phyloP scores from a whole-genome alignment of 805 yeast genomes.

The Metschnikowia bowlesiae region DNA sequence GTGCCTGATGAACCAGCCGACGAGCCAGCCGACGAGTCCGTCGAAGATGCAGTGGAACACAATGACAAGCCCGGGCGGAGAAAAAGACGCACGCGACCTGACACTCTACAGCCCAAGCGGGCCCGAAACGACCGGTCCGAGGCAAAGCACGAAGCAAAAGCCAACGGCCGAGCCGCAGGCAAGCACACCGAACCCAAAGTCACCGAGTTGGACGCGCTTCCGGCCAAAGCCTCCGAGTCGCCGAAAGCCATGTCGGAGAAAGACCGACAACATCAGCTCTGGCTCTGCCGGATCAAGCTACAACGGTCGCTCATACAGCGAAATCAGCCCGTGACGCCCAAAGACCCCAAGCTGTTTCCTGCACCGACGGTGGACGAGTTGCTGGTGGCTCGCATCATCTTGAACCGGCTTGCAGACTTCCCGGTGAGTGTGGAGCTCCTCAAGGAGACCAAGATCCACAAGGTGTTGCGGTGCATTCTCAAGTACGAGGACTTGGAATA shows the following conservation, averaged over 20 bases:
- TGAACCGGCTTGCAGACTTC: constrained; percentile 40
- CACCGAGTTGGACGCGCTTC: not conserved
- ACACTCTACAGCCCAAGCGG: constrained; percentile 3
- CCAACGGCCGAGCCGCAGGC: not conserved
- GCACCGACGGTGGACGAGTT: constrained; percentile 45
- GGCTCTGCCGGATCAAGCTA: constrained; percentile 45
- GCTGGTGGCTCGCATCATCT: constrained; percentile 35
- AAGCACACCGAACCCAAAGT: not conserved
- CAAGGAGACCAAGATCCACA: constrained; percentile 45
- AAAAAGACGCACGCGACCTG: not conserved
- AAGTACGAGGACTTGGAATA: constrained; percentile 37
- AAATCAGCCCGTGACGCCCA: constrained; percentile 36
- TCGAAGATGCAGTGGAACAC: not conserved
- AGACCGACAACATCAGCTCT: constrained; percentile 42
- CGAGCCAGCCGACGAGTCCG: not conserved
- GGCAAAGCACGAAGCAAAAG: not conserved
- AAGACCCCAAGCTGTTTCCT: constrained; percentile 28
- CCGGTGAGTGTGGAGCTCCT: constrained; percentile 39
- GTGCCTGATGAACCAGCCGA: not conserved
- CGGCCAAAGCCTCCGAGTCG: not conserved
- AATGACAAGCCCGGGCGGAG: not conserved
- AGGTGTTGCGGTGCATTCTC: constrained; percentile 47
- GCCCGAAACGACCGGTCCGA: not conserved
- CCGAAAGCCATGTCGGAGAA: constrained; percentile 25
- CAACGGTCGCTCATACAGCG: constrained; percentile 48